phyloP scores from a whole-genome alignment of 306 rosid species.

The Carpinus fangiana region DNA sequence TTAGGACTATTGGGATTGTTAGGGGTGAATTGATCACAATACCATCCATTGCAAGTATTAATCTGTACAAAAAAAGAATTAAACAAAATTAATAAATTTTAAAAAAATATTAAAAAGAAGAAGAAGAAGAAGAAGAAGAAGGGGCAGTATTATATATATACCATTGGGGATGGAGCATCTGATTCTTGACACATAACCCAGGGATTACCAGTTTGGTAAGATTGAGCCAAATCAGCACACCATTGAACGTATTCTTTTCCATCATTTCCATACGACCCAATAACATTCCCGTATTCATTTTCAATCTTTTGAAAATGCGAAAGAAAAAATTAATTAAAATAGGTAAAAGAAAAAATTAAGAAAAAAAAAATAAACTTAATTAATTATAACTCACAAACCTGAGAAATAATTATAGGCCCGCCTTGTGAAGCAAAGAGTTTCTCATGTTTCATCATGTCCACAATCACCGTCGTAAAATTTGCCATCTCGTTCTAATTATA shows the following conservation, averaged over 20 bases:
- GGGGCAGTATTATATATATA: neutral
- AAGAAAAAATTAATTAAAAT: neutral
- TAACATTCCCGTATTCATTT: slow-evolving; percentile 44
- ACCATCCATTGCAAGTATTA: slow-evolving; percentile 18
- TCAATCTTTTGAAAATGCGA: slow-evolving; percentile 26
- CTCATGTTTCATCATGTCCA: slow-evolving; percentile 25
- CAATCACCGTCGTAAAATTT: slow-evolving; percentile 26
- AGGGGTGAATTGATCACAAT: slow-evolving; percentile 14
- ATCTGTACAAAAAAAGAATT: neutral
- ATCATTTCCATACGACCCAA: slow-evolving; percentile 25
- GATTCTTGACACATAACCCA: slow-evolving; percentile 44
- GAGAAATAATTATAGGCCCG: slow-evolving; percentile 48
- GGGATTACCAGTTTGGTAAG: slow-evolving; percentile 32
- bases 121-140: no score
- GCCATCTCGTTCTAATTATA: slow-evolving; percentile 28
- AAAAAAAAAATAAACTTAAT: neutral
- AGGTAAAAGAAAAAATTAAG: neutral
- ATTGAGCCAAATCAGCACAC: slow-evolving; percentile 41
- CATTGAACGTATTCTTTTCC: slow-evolving; percentile 35
- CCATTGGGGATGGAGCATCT: slow-evolving; percentile 43
- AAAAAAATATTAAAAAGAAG: no score
- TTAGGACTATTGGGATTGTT: slow-evolving; percentile 12
- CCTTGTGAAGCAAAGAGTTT: slow-evolving; percentile 46
- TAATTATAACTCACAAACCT: slow-evolving; percentile 7
- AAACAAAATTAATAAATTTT: neutral